Evolutionary conservation across 176 grass and related monocot species (phyloP).

Genomic region (Tillandsia leiboldiana): DNA sequence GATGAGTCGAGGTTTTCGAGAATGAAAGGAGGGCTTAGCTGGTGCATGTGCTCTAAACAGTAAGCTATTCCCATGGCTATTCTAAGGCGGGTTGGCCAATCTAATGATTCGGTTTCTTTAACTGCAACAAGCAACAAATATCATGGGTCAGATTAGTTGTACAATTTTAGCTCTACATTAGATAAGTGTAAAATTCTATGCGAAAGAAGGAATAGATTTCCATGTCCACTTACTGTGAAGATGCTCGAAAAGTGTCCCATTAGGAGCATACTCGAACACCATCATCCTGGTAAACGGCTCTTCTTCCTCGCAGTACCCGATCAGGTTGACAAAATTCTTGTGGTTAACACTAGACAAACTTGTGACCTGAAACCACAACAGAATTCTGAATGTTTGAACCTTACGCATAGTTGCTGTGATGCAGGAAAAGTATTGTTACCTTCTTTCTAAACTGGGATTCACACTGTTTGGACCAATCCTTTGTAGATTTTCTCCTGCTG

Average conservation of each 20-base stretch:
- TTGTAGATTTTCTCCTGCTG: slow-evolving; percentile 17
- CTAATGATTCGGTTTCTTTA: slow-evolving; percentile 59
- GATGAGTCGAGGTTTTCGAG: slow-evolving; percentile 41
- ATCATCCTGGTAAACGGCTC: slow-evolving; percentile 92
- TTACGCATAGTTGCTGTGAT: background rate
- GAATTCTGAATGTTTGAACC: no score
- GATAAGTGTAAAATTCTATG: no score
- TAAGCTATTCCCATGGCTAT: slow-evolving; percentile 81
- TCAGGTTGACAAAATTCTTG: slow-evolving; percentile 86
- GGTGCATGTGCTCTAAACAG: slow-evolving; percentile 71
- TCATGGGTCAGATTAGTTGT: background rate
- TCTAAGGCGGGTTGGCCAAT: slow-evolving; percentile 61
- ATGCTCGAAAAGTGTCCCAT: slow-evolving; percentile 83
- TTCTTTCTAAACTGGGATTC: slow-evolving; percentile 64
- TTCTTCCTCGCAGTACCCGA: slow-evolving; percentile 80
- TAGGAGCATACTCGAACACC: slow-evolving; percentile 92
- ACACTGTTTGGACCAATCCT: slow-evolving; percentile 31
- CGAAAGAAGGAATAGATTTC: background rate
- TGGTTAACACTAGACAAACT: slow-evolving; percentile 73
- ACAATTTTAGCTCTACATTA: no score
- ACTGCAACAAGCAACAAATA: slow-evolving; percentile 26
- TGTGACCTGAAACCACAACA: slow-evolving; percentile 47
- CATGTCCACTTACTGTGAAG: slow-evolving; percentile 50
- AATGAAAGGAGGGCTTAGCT: slow-evolving; percentile 45
- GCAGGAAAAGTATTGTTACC: slow-evolving; percentile 16